Base-by-base conservation (phyloP, 202 grass and related monocot genomes). In the Dendrocalamus latiflorus region DNA sequence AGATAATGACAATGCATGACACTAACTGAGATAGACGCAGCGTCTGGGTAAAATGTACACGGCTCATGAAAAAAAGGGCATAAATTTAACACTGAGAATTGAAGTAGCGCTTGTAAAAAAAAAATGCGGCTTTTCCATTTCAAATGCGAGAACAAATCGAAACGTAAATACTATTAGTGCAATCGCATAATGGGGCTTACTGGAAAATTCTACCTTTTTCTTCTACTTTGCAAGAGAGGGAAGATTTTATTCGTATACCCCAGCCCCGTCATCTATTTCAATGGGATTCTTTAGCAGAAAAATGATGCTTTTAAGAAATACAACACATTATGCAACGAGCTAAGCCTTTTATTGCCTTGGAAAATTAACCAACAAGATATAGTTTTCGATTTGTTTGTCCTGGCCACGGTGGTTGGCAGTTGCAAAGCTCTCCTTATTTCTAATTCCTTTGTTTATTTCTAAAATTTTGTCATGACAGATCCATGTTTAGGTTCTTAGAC, bases 371-470 rank as follows among this genome's bases (percentile, higher is more conserved):
- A 68, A 47, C 9, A 65, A 55, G 34, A 6, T 66, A 42, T 33
- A 25, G 12, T 33, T 55, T 22, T 21, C 16, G n/a, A 63, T 37
- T 41, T 13, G 43, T n/a, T 70, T 53, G 63, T 64, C 34, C 5
- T 65, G 64, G 33, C 51, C 45, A 45, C 33, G 20, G 24, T 55
- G 57, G 26, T 6, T 50, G 47, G 33, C 9, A 79, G 7, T 56
- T 78, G 26, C 67, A 83, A 78, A 45, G 66, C 58, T 78, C 59
- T 21, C 22, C 38, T 51, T 37, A n/a, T 44, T 74, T 50, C 54
- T 25, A 49, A 50, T 77, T 60, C 24, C 2, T 39, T 37, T 77
- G 6, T 26, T 61, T 70, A 15, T 15, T 15, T 15, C 39, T n/a
- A 41, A 39, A 65, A 33, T n/a, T 22, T 51, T n/a, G 20, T 22